Percentiles rank a stretch among this genome's conserved stretches.
These are phyloP conservation scores for Amaranthus cruentus DNA, from an alignment of 148 eudicot genomes.

Conservation along the genomic window DNA sequence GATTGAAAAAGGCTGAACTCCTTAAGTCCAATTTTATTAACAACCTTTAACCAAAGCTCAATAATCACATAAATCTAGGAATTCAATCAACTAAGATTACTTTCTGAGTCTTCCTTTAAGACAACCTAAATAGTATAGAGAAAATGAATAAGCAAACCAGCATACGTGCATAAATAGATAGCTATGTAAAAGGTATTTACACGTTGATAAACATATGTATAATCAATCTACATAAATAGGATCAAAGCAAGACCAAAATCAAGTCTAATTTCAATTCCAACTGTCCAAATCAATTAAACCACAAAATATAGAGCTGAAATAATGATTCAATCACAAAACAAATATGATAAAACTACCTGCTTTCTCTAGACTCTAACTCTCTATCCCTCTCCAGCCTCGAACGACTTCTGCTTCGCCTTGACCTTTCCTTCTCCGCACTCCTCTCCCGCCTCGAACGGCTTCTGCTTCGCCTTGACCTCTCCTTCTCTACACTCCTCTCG, in stretches of 20 bases:
- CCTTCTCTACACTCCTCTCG: conserved; percentile 30
- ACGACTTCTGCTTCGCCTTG: conserved; percentile 11
- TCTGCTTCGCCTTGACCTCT: conserved; percentile 17
- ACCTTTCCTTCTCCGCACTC: conserved; percentile 34
- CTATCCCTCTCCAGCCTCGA: conserved; percentile 22
- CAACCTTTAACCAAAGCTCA: too few species aligned
- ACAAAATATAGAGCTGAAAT: background rate
- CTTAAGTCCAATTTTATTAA: too few species aligned
- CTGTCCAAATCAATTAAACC: too few species aligned
- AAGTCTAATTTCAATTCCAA: too few species aligned
- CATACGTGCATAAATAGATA: background rate
- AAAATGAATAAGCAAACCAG: too few species aligned
- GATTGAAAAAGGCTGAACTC: too few species aligned
- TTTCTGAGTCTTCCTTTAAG: too few species aligned
- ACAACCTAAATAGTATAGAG: too few species aligned
- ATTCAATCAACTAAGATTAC: too few species aligned
- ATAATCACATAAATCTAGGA: too few species aligned
- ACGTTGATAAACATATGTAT: background rate
- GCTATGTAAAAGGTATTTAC: background rate
- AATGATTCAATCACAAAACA: background rate
- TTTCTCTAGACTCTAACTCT: conserved; percentile 59
- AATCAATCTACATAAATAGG: background rate
- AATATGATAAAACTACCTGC: conserved; percentile 42
- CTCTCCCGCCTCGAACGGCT: conserved; percentile 28
- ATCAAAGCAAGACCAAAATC: background rate